Evolutionary conservation across 352 stramenopile species (phyloP), one percentile per base, ranked within the genome.

Genomic region (Globisporangium iwayamae): DNA sequence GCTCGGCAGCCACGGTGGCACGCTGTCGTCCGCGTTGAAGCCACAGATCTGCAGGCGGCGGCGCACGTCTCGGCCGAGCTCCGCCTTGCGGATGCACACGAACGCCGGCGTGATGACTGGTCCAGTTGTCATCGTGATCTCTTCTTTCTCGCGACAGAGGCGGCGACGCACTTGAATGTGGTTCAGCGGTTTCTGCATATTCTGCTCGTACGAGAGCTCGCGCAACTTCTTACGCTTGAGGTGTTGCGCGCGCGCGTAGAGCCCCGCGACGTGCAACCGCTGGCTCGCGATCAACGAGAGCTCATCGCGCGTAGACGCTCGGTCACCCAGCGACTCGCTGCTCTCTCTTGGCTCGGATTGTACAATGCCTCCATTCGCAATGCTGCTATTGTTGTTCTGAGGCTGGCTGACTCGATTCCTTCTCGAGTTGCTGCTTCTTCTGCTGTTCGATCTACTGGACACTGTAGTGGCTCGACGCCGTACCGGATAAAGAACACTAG

Each of bases 1-100:
- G 2, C 11, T 22, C 28, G 50, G 56, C 2, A 60, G n/a, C 63
- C 63, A 65, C 10, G 63, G 63, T 9, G 64, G 64, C 3, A 69
- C 51, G 28, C 64, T 65, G 46, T 69, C 64, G 25, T 65, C 43
- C 32, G 56, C 43, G 28, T 56, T 25, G n/a, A 69, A 57, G 10
- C 57, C 64, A 4, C 65, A 11, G 16, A 48, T 60, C 36, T 58
- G 11, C 11, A 69, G 53, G 2, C 57, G 32, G 16, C 34, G 16
- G 4, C n/a, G 56, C 16, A 34, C 48, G 7, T 65, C 56, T 22
- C 36, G n/a, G 7, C 32, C 36, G 18, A 69, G 32, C 13, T 45
- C 7, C 0, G 64, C 51, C 20, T 65, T 65, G 14, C 45, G 56
- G 16, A 65, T 69, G 30, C 45, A n/a, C 34, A 57, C 52, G 43